Evolutionary conservation across 352 stramenopile genomes (phyloP), one percentile per base, ranked within the genome.

Genomic region (Phytopythium mirpurense): DNA sequence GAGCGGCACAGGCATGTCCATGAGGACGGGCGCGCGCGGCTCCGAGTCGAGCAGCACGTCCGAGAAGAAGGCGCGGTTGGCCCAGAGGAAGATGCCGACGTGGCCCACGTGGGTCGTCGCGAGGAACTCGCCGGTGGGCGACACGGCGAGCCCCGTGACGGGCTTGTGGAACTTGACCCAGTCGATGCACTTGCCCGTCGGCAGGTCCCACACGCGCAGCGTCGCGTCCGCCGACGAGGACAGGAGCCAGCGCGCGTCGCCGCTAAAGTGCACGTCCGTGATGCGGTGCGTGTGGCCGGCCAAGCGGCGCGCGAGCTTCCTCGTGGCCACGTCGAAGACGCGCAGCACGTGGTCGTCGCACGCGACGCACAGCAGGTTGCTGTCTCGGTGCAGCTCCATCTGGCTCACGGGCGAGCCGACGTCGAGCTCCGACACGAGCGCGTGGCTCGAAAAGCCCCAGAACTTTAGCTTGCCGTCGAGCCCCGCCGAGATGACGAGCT

Each of bases 91-190:
- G 59, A 99, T 96, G 19, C 95, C 95, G 3, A 97, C 68, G 51
- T 90, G 83, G 32, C 80, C 78, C 2, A 89, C 76, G 65, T 98
- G 95, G 10, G 88, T 96, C n/a, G 96, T 99, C 32, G 92, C 90
- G 18, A 99, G 60, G 66, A 97, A 98, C 67, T 99, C 96, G 47
- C 94, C 93, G 18, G 96, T 98, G 7, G 96, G 91, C 14, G 90
- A 98, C 31, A 98, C 72, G 0, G 90, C 86, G 31, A 99, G 59
- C 7, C 90, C 90, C 12, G 93, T 98, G 32, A 96, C 71, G 56
- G 90, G 70, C 70, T 90, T 86, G 32, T 92, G 74, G 75, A 98
- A 98, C 49, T 78, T 73, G 66, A 98, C 59, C 92, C 93, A 98
- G 68, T 98, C 94, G 40, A 98, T 76, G 59, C 93, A 98, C 42